Conservation (phyloP, 2,329 filamentous ascomycete species). For the Blastomyces parvus region DNA sequence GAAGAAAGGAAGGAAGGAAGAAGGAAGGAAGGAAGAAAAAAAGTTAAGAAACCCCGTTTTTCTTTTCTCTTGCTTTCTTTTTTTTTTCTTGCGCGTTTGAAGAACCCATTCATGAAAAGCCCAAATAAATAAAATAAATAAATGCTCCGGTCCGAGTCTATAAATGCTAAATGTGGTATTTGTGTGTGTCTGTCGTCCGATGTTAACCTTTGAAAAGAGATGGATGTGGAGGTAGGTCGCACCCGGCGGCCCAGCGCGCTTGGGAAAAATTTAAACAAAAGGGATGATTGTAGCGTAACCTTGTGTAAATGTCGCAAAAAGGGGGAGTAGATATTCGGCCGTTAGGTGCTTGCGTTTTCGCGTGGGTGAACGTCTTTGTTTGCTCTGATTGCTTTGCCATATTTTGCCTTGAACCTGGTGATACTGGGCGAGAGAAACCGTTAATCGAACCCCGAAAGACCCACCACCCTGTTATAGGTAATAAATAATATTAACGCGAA, state of each 20-base stretch:
- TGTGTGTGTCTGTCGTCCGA: constrained; percentile 11
- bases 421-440: not conserved
- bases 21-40: not conserved
- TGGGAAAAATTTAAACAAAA: constrained; percentile 3
- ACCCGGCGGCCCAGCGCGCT: constrained; percentile 15
- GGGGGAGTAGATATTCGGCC: too few relatives aligned
- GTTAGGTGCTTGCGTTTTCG: not conserved
- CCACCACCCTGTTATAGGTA: not conserved
- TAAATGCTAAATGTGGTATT: constrained; percentile 12
- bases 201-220: constrained; percentile 9
- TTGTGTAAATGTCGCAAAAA: not conserved
- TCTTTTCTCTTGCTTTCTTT: too few relatives aligned
- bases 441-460: not conserved
- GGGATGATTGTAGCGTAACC: constrained; percentile 3
- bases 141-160: constrained; percentile 18
- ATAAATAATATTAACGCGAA: not conserved
- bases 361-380: not conserved
- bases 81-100: not conserved
- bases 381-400: not conserved
- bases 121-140: constrained; percentile 3
- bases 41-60: constrained; percentile 1
- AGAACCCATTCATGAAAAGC: not conserved
- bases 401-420: not conserved
- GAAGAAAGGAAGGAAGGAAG: not conserved
- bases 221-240: constrained; percentile 10